Evolutionary conservation across 2,329 filamentous ascomycete species (phyloP), one percentile per base, ranked within the genome.

Genomic region (Lasiodiplodia hormozganensis): DNA sequence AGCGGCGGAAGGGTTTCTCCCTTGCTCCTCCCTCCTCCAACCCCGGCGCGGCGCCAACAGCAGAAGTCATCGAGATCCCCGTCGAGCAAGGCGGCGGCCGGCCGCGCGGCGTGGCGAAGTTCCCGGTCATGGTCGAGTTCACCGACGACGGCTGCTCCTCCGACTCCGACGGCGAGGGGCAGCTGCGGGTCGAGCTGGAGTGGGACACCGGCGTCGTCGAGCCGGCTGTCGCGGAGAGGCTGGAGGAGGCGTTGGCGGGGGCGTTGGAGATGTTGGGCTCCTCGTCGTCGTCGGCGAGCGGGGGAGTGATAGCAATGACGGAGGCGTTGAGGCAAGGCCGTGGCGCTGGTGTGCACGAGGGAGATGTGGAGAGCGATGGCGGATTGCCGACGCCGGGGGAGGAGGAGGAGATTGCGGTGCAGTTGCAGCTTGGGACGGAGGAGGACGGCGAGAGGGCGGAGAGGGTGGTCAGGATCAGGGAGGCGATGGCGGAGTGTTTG

Each of bases 41-140:
- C n/a, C n/a, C n/a, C n/a, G n/a, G n/a, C n/a, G n/a, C n/a, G n/a
- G n/a, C n/a, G n/a, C n/a, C n/a, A n/a, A n/a, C n/a, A n/a, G n/a
- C n/a, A n/a, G 51, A 57, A 23, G 28, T 43, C 23, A 14, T 52
- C 34, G 51, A 66, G 25, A 34, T 53, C n/a, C 40, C 38, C 10
- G 25, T 18, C 52, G 40, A 43, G 18, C 60, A 49, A 28, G 38
- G 40, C 47, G 36, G 28, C 10, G 52, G 18, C 7, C 52, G 64
- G 18, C 21, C 64, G 16, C 25, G 38, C 38, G 52, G 38, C 25
- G 64, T 47, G 38, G 62, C 69, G 4, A 70, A 70, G 52, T 70
- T 69, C 16, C 69, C 69, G 3, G 62, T 70, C 8, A 68, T 70
- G 62, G 21, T 69, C 10, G 69, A 70, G 57, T 69, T 69, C 28